Evolutionary conservation across 225 moss, liverwort and hornwort species (phyloP).

Genomic region (Neckera pumila): DNA sequence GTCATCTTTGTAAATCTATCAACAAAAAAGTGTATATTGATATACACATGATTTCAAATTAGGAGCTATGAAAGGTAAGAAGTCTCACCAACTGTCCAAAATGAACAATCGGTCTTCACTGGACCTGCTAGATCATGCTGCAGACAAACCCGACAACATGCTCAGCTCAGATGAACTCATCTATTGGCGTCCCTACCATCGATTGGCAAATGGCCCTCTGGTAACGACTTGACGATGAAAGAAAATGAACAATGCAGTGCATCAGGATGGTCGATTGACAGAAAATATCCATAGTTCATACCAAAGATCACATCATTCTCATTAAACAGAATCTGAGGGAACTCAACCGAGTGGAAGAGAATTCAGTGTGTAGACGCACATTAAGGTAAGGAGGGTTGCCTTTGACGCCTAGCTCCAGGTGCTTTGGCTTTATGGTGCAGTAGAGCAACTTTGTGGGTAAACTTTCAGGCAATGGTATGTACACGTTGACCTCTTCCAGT

Average conservation of each 20-base stretch:
- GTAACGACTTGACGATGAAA: neutral
- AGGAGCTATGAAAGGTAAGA: neutral
- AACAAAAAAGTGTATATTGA: neutral
- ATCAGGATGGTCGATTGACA: neutral
- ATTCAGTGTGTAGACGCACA: slow-evolving; percentile 16
- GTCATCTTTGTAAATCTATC: neutral
- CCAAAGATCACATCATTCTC: neutral
- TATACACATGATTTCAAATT: neutral
- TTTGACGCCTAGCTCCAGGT: slow-evolving; percentile 93
- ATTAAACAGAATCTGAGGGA: neutral
- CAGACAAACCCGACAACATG: slow-evolving; percentile 10
- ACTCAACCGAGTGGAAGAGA: neutral
- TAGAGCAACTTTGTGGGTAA: slow-evolving; percentile 65
- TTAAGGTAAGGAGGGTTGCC: slow-evolving; percentile 88
- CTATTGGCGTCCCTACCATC: neutral
- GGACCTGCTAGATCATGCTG: slow-evolving; percentile 84
- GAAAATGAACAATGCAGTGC: neutral
- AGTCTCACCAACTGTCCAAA: slow-evolving; percentile 84
- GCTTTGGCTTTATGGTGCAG: slow-evolving; percentile 73
- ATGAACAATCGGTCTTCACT: slow-evolving; percentile 83
- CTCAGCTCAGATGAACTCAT: neutral
- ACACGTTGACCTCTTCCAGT: slow-evolving; percentile 91
- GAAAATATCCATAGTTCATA: neutral
- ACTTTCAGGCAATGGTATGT: slow-evolving; percentile 66
- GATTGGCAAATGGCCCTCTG: neutral